Evolutionary conservation across 345 rosid species (phyloP).

Genomic region (Limnanthes douglasii): DNA sequence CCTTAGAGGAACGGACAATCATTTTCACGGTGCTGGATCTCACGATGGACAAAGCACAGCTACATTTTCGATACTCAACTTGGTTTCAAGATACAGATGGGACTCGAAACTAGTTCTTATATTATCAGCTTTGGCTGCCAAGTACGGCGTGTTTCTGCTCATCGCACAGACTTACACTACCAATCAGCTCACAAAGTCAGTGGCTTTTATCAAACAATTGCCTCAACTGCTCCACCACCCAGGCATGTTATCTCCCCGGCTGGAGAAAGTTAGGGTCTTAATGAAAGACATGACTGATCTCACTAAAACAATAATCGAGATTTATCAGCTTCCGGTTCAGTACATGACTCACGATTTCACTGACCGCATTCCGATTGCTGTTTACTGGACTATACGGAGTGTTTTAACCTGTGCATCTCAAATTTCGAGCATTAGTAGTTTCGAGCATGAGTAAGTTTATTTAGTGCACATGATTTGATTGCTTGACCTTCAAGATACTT

Average conservation of each 20-base stretch:
- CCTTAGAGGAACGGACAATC: too few relatives aligned
- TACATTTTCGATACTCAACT: conserved; percentile 33
- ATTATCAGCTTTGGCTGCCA: conserved; percentile 67
- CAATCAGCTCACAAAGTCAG: conserved; percentile 64
- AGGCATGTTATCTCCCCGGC: conserved; percentile 28
- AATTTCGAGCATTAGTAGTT: conserved; percentile 35
- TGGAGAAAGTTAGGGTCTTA: conserved; percentile 34
- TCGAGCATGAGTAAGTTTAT: conserved; percentile 39
- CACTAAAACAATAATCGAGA: conserved; percentile 36
- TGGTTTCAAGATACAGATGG: conserved; percentile 49
- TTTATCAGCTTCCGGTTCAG: conserved; percentile 42
- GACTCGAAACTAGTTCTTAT: conserved; percentile 65
- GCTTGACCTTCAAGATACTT: conserved; percentile 2
- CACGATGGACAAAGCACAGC: conserved; percentile 28
- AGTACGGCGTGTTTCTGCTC: conserved; percentile 74
- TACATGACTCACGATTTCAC: conserved; percentile 31
- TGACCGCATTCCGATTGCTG: conserved; percentile 50
- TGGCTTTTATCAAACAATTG: conserved; percentile 65
- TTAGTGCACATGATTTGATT: background rate
- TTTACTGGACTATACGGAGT: conserved; percentile 71
- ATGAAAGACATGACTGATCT: conserved; percentile 48
- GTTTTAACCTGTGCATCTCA: conserved; percentile 50
- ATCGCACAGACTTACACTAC: conserved; percentile 47
- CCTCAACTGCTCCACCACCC: conserved; percentile 40
- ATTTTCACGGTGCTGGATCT: conserved; percentile 44